A percentile compares a stretch with the other conserved stretches of the same genome.
Evolutionary conservation across 495 filamentous ascomycete species (phyloP).

Genomic region (Penicillium paradoxum): DNA sequence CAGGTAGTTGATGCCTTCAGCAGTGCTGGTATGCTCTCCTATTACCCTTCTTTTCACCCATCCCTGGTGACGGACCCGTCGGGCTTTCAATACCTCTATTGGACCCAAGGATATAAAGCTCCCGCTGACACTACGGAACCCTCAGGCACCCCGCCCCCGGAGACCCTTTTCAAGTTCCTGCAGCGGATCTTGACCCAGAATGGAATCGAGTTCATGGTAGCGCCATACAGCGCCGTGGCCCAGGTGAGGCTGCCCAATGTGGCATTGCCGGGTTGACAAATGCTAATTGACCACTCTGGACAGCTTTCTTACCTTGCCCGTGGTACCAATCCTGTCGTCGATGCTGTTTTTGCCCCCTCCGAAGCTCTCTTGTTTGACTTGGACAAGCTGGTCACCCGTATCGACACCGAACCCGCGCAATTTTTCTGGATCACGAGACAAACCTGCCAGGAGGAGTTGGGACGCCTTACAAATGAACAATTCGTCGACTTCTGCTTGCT

Average conservation of each 20-base stretch:
- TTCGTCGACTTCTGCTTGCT: slow-evolving; percentile 83
- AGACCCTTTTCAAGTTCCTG: slow-evolving; percentile 65
- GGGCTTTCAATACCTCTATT: neutral
- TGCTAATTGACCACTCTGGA: slow-evolving; percentile 4
- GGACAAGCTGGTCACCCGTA: slow-evolving; percentile 72
- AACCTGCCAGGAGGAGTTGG: slow-evolving; percentile 62
- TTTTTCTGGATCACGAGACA: slow-evolving; percentile 71
- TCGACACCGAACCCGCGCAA: slow-evolving; percentile 61
- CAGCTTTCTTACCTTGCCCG: slow-evolving; percentile 81
- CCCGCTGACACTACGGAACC: slow-evolving; percentile 18
- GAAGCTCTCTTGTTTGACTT: slow-evolving; percentile 85
- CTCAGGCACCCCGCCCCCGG: slow-evolving; percentile 51
- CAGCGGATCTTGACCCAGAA: slow-evolving; percentile 66
- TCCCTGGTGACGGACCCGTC: neutral
- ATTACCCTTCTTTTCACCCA: neutral
- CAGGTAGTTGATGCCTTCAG: slow-evolving; percentile 80
- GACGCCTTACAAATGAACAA: slow-evolving; percentile 60
- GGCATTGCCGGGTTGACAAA: neutral
- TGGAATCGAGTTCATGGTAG: slow-evolving; percentile 72
- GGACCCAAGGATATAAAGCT: neutral
- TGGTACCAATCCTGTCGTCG: slow-evolving; percentile 60
- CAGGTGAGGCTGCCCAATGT: slow-evolving; percentile 55
- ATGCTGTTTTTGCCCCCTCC: slow-evolving; percentile 78
- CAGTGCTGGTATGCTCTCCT: slow-evolving; percentile 59
- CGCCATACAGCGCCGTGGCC: slow-evolving; percentile 84